Evolutionary conservation across 1,139 yeast genomes (phyloP), one percentile per base, ranked within the genome.

Genomic region (Zhuliangozyma blackwelliae): DNA sequence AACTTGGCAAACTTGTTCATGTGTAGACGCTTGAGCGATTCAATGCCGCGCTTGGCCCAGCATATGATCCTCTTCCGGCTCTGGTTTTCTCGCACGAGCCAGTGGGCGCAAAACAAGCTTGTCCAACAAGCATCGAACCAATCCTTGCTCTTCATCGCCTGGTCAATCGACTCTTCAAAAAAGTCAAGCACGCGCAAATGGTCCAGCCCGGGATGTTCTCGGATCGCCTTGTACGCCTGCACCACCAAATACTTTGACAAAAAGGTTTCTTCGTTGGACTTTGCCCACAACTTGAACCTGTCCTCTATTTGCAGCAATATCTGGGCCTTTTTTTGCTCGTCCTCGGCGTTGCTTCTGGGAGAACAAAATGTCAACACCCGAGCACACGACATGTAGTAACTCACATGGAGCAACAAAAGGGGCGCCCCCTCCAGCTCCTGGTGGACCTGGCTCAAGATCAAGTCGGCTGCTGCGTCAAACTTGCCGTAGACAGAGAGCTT

Each of bases 111-210:
- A 16, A 69, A 54, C 34, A 68, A 68, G 41, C 66, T 59, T 5
- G 64, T 63, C 45, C 68, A 51, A 1, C 74, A 78, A 5, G 63
- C 64, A 37, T 72, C 78, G 28, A 63, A 57, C 48, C 61, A 54
- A 25, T 59, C 51, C 3, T 61, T 60, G 27, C 52, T 44, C 11
- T 48, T 47, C 11, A 55, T 50, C 1, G 77, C 72, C 4, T 43
- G 38, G 19, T 65, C 70, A 16, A 75, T 60, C 0, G 79, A 72
- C 28, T 62, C 70, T 41, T 74, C 77, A 49, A 68, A 76, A 11
- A 57, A 45, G 40, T 75, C 80, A 11, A 76, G 50, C 3, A 66
- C 56, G 20, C 57, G 63, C 28, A 76, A 52, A 19, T 64, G 60
- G 7, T 69, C 54, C 9, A 43, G 33, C 2, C 43, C 37, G 5